Base-by-base conservation (phyloP, 495 filamentous ascomycete genomes). In the Aspergillus haitiensis region DNA sequence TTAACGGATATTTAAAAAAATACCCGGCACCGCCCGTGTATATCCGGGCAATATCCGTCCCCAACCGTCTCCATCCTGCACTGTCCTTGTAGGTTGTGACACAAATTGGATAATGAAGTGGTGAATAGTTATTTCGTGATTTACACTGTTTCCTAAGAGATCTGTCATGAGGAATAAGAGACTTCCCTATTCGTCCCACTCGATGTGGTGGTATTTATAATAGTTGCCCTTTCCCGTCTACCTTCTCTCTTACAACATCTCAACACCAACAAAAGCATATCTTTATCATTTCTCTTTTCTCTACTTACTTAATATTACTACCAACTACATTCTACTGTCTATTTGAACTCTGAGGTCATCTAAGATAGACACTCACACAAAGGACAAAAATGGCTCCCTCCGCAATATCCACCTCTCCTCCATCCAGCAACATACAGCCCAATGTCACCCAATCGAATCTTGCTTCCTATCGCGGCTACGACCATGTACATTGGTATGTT, bases 401-500 rank as follows among this genome's bases (percentile, higher is more conserved):
- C 59, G 89, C 87, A 35, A 82, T 88, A 68, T 82, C 85, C 27
- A 78, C 79, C 55, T 77, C 82, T 53, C 65, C 75, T 51, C 72
- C 77, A 54, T 69, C 37, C 16, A 16, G 11, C 54, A 10, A 18
- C 54, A 39, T n/a, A 12, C 15, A 16, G 3, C 15, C 70, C 56
- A 64, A 64, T 13, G 18, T 47, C 12, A 59, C 51, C 11, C 44
- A 65, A 21, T 64, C 64, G 37, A 66, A 63, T 15, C 53, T 77
- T 16, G 66, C 82, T 56, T 83, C 81, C 67, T 94, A 92, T 75
- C 82, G 82, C 27, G 91, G 90, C 70, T 96, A 96, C 67, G 88
- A 94, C 76, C 89, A 95, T 69, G 80, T 95, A 48, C 88, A 89
- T 66, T 97, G 92, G 92, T 97, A 90, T 71, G 93, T 97, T 6